phyloP scores from a whole-genome alignment of 225 moss, liverwort and hornwort species.

The Pseudoscleropodium purum region DNA sequence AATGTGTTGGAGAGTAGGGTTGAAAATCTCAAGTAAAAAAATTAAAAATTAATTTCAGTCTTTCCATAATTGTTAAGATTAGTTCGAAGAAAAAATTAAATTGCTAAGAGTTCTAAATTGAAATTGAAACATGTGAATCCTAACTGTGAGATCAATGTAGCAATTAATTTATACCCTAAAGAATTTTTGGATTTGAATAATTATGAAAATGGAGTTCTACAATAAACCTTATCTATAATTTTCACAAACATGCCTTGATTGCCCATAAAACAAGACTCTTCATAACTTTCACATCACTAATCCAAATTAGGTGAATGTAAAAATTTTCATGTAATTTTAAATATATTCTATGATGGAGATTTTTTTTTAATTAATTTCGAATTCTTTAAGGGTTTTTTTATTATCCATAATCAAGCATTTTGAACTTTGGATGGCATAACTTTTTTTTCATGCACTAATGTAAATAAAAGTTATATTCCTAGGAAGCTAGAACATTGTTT shows the following conservation, averaged over 20 bases:
- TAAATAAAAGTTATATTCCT: not conserved
- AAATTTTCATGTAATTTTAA: not conserved
- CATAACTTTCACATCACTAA: not conserved
- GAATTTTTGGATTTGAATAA: not conserved
- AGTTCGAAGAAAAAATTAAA: too few relatives aligned
- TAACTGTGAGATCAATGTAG: rapidly evolving
- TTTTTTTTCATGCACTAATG: rapidly evolving
- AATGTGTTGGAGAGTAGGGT: too few relatives aligned
- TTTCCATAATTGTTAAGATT: not conserved
- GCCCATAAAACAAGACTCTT: not conserved
- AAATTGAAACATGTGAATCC: too few relatives aligned
- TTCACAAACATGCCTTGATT: rapidly evolving
- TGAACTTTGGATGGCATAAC: not conserved
- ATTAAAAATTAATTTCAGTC: too few relatives aligned
- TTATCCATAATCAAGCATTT: rapidly evolving
- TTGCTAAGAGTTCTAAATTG: not conserved
- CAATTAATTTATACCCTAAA: not conserved
- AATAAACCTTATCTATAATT: rapidly evolving
- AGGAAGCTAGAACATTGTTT: rapidly evolving
- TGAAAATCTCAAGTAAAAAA: rapidly evolving
- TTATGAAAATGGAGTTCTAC: not conserved
- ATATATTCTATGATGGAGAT: rapidly evolving
- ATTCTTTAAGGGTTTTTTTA: rapidly evolving
- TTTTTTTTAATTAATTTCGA: not conserved
- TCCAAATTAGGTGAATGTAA: not conserved